phyloP scores from a whole-genome alignment of 1,284 basidiomycete genomes.

The Austroboletus niveus region DNA sequence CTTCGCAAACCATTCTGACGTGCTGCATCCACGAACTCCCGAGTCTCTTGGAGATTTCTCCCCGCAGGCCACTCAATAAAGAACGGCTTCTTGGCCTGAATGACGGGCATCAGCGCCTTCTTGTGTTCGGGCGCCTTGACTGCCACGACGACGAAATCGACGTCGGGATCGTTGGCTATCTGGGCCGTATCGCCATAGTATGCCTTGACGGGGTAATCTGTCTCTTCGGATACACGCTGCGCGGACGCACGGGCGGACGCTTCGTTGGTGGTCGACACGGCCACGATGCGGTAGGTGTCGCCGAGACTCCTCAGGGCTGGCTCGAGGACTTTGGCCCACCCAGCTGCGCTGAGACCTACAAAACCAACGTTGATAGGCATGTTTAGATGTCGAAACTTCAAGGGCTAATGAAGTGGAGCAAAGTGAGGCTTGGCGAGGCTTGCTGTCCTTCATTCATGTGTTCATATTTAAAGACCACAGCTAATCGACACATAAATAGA shows the following conservation, averaged over 20 bases:
- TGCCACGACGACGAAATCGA: slow-evolving; percentile 13
- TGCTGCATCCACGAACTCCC: slow-evolving; percentile 10
- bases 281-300: slow-evolving; percentile 14
- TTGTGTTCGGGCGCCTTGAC: slow-evolving; percentile 15
- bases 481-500: no score
- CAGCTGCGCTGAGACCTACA: slow-evolving; percentile 11
- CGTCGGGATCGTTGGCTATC: slow-evolving; percentile 15
- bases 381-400: background rate
- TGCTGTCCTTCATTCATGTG: background rate
- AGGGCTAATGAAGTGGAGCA: background rate
- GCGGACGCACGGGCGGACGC: slow-evolving; percentile 11
- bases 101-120: slow-evolving; percentile 12
- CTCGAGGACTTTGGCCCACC: slow-evolving; percentile 12
- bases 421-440: background rate
- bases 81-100: slow-evolving; percentile 14
- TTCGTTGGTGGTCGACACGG: slow-evolving; percentile 16
- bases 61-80: slow-evolving; percentile 16
- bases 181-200: slow-evolving; percentile 15
- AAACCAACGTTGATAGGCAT: slow-evolving; percentile 14
- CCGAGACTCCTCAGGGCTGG: slow-evolving; percentile 9
- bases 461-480: no score
- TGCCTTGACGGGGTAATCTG: slow-evolving; percentile 9
- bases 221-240: slow-evolving; percentile 9
- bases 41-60: slow-evolving; percentile 9
- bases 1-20: slow-evolving; percentile 9